Evolutionary conservation across 192 early-diverging fungal species (phyloP).

Genomic region (Coemansia sp.): DNA sequence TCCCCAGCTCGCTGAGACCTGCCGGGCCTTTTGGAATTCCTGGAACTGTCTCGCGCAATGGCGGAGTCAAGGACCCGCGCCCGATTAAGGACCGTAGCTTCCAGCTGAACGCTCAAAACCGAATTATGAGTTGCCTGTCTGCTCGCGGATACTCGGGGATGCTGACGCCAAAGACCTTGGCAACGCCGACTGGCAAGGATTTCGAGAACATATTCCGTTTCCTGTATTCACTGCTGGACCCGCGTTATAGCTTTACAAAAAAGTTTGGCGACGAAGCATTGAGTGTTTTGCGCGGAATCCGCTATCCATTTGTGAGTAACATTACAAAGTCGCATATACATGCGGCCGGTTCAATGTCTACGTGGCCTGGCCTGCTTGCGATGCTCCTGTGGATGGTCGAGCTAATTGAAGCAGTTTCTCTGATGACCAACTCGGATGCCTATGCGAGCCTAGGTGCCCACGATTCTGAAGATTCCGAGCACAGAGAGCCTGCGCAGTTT

Average conservation of each 20-base stretch:
- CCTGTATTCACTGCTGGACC: conserved; percentile 68
- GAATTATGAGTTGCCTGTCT: conserved; percentile 64
- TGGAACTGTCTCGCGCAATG: conserved; percentile 36
- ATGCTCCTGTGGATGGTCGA: conserved; percentile 78
- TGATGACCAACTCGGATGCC: conserved; percentile 43
- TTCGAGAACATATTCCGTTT: conserved; percentile 74
- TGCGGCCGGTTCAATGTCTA: conserved; percentile 66
- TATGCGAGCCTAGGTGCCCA: conserved; percentile 9
- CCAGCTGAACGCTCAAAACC: conserved; percentile 57
- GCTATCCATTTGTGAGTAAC: conserved; percentile 45
- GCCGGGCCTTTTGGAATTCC: conserved; percentile 30
- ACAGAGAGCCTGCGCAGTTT: conserved; percentile 52
- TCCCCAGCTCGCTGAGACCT: conserved; percentile 45
- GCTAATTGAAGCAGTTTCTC: conserved; percentile 58
- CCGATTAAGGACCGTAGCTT: conserved; percentile 62
- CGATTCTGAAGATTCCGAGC: conserved; percentile 15
- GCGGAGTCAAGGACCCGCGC: conserved; percentile 66
- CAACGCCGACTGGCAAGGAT: conserved; percentile 65
- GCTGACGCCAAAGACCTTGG: conserved; percentile 58
- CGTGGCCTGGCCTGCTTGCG: conserved; percentile 64
- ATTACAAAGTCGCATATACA: conserved; percentile 70
- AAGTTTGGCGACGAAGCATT: conserved; percentile 73
- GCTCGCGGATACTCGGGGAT: conserved; percentile 59
- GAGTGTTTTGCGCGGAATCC: conserved; percentile 57
- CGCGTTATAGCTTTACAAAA: conserved; percentile 57